Conservation (phyloP, 2,329 filamentous ascomycete genomes). For the Zymoseptoria tritici region DNA sequence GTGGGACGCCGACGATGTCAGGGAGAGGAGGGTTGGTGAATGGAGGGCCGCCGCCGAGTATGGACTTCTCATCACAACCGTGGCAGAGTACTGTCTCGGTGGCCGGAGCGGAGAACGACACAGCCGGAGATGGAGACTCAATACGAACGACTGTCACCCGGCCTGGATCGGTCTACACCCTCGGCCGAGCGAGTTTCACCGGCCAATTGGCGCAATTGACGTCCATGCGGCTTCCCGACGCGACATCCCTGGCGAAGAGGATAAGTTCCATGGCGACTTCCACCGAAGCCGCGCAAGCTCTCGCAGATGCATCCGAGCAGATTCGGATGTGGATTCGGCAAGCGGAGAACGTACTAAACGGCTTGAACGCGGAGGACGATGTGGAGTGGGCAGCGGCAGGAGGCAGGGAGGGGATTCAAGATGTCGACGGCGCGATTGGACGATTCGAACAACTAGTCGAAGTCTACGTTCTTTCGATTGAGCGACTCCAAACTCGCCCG, state of each 20-base stretch:
- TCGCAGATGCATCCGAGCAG: slow-evolving; percentile 82
- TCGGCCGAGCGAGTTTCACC: slow-evolving; percentile 85
- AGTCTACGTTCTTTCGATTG: slow-evolving; percentile 90
- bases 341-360: slow-evolving; percentile 78
- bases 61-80: background rate
- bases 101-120: background rate
- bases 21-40: background rate
- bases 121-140: background rate
- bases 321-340: slow-evolving; percentile 92
- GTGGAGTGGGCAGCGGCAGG: slow-evolving; percentile 93
- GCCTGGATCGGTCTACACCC: slow-evolving; percentile 83
- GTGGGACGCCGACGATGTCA: slow-evolving; percentile 12
- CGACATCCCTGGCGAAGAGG: slow-evolving; percentile 71
- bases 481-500: slow-evolving; percentile 70
- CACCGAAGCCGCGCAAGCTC: slow-evolving; percentile 70
- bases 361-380: slow-evolving; percentile 90
- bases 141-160: slow-evolving; percentile 35
- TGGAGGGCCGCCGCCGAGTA: background rate
- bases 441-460: slow-evolving; percentile 85
- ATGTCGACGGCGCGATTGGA: slow-evolving; percentile 61
- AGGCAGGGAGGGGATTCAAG: slow-evolving; percentile 69
- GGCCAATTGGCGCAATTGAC: slow-evolving; percentile 90
- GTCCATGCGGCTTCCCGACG: slow-evolving; percentile 79
- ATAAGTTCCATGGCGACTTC: slow-evolving; percentile 81
- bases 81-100: slow-evolving; percentile 2